phyloP scores from a whole-genome alignment of 2,329 filamentous ascomycete genomes.

The Alternaria consortialis region DNA sequence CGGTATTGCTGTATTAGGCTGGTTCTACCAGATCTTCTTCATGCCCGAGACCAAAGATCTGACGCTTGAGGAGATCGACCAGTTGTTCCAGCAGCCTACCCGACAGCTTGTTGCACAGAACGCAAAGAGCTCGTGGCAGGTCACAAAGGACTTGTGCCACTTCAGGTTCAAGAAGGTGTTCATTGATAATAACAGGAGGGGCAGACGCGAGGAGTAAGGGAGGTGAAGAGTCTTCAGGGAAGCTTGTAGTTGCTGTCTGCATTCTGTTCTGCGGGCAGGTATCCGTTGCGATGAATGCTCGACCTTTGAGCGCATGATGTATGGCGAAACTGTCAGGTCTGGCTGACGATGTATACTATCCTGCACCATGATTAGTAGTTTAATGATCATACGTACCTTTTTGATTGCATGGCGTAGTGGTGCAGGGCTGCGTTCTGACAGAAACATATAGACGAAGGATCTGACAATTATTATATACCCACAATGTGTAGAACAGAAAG shows the following conservation, averaged over 20 bases:
- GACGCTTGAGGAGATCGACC: conserved; percentile 75
- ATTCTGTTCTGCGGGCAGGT: background rate
- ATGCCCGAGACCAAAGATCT: conserved; percentile 79
- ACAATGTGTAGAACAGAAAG: background rate
- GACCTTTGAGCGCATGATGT: background rate
- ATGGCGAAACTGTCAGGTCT: background rate
- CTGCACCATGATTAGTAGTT: too few relatives aligned
- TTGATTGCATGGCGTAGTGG: too few relatives aligned
- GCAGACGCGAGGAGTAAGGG: conserved; percentile 16
- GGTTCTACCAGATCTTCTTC: conserved; percentile 76
- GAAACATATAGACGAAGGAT: background rate
- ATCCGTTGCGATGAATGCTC: background rate
- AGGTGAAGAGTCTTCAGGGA: background rate
- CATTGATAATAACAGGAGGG: conserved; percentile 43
- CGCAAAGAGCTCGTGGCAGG: conserved; percentile 54
- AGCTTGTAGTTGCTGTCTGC: background rate
- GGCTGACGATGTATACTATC: too few relatives aligned
- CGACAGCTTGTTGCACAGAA: conserved; percentile 64
- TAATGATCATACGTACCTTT: too few relatives aligned
- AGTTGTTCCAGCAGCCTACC: conserved; percentile 71
- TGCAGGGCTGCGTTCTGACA: too few relatives aligned
- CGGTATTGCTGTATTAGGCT: conserved; percentile 74
- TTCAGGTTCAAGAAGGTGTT: conserved; percentile 61
- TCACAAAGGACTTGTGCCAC: conserved; percentile 56
- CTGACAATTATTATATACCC: conserved; percentile 5